Percentiles rank a stretch among this genome's conserved stretches.
These are phyloP conservation scores for Lolium multiflorum DNA, from an alignment of 176 grass and related monocot species.

Conservation along the genomic window DNA sequence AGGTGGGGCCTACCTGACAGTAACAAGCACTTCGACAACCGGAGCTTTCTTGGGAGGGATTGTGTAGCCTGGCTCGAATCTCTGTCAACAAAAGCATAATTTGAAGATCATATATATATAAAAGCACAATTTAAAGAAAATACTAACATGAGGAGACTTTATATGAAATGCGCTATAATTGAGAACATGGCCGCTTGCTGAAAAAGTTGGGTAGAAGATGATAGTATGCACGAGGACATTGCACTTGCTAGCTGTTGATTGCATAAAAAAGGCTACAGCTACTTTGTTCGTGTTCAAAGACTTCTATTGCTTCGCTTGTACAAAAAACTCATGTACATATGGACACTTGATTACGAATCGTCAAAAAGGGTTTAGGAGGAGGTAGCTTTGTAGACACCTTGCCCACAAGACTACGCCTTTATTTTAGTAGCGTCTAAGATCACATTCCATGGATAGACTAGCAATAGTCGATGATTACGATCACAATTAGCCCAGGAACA, in stretches of 20 bases:
- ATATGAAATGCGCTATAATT: slow-evolving; percentile 15
- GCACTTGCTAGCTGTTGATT: slow-evolving; percentile 30
- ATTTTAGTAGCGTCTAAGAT: not conserved
- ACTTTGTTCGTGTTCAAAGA: slow-evolving; percentile 45
- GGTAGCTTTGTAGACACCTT: slow-evolving; percentile 5
- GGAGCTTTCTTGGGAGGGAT: slow-evolving; percentile 68
- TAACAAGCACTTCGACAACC: slow-evolving; percentile 57
- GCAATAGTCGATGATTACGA: not conserved
- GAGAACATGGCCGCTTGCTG: not conserved
- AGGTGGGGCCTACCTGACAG: slow-evolving; percentile 62
- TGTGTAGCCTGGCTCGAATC: slow-evolving; percentile 76
- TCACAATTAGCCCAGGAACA: not conserved
- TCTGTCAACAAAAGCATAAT: slow-evolving; percentile 52
- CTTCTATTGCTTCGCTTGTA: slow-evolving; percentile 33
- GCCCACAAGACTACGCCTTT: slow-evolving; percentile 9
- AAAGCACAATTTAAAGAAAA: too few relatives aligned
- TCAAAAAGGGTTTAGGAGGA: not conserved
- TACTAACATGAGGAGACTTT: slow-evolving; percentile 7
- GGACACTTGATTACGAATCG: slow-evolving; percentile 25
- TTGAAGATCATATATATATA: too few relatives aligned
- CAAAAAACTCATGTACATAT: slow-evolving; percentile 31
- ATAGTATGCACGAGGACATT: slow-evolving; percentile 34
- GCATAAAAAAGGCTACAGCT: slow-evolving; percentile 38
- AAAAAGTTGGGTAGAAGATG: slow-evolving; percentile 8
- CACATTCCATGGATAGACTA: not conserved